These are phyloP conservation scores for Coprinopsis sp. DNA, from an alignment of 768 basidiomycete genomes.

Conservation along the genomic window DNA sequence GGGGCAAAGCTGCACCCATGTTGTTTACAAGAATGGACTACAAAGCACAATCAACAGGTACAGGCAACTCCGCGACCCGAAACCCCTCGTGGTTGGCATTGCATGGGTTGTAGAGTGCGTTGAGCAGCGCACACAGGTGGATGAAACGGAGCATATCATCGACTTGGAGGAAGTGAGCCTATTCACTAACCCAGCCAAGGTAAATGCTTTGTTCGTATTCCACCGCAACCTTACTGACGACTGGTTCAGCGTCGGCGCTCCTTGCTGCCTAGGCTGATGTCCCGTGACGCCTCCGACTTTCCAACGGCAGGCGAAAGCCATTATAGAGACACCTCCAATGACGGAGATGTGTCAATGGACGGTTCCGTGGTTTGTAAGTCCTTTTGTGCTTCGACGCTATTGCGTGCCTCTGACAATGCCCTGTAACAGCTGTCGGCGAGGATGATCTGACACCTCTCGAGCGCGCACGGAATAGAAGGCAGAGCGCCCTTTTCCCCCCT, in stretches of 20 bases:
- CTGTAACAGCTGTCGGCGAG: slow-evolving; percentile 25
- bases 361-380: slow-evolving; percentile 41
- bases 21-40: slow-evolving; percentile 80
- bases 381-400: background rate
- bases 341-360: slow-evolving; percentile 40
- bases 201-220: slow-evolving; percentile 18
- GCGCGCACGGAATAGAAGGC: slow-evolving; percentile 55
- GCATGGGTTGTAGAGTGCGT: slow-evolving; percentile 88
- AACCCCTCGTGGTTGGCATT: slow-evolving; percentile 76
- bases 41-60: slow-evolving; percentile 71
- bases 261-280: slow-evolving; percentile 61
- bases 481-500: slow-evolving; percentile 23
- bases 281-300: slow-evolving; percentile 22
- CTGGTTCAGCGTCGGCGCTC: slow-evolving; percentile 61
- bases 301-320: slow-evolving; percentile 18
- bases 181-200: slow-evolving; percentile 60
- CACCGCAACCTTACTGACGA: slow-evolving; percentile 1
- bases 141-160: slow-evolving; percentile 61
- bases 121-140: slow-evolving; percentile 58
- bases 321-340: slow-evolving; percentile 24
- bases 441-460: slow-evolving; percentile 67
- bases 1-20: slow-evolving; percentile 73
- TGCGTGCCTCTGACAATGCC: slow-evolving; percentile 13
- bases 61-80: slow-evolving; percentile 59
- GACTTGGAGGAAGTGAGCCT: slow-evolving; percentile 54